Evolutionary conservation across 768 basidiomycete genomes (phyloP).

Genomic region (Boletus sp.): DNA sequence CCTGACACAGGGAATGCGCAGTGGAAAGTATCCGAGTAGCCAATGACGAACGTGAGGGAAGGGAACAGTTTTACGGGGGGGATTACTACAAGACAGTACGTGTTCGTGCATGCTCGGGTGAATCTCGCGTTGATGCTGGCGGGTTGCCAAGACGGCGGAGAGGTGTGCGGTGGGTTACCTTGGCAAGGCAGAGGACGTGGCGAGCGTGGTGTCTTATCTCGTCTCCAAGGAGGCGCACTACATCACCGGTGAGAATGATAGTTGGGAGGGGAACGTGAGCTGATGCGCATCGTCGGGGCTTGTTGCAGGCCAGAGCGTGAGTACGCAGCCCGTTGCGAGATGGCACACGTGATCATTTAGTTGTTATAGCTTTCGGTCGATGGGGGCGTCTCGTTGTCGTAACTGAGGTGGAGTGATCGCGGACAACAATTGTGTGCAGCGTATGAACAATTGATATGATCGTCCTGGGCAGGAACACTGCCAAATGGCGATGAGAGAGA

Average conservation of each 20-base stretch:
- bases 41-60: not conserved
- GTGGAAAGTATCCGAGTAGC: not conserved
- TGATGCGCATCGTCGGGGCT: too few species aligned
- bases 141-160: not conserved
- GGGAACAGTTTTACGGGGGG: not conserved
- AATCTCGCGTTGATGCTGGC: not conserved
- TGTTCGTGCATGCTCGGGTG: not conserved
- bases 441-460: not conserved
- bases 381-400: slow-evolving; percentile 14
- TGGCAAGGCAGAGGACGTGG: slow-evolving; percentile 20
- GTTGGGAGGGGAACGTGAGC: not conserved
- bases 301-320: not conserved
- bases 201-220: slow-evolving; percentile 30
- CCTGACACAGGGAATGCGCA: not conserved
- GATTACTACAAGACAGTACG: slow-evolving; percentile 2
- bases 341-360: slow-evolving; percentile 2
- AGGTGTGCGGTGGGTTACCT: slow-evolving; percentile 6
- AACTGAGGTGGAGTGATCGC: not conserved
- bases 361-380: slow-evolving; percentile 4
- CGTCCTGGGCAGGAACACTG: not conserved
- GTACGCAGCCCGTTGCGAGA: not conserved
- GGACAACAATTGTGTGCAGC: not conserved
- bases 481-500: slow-evolving; percentile 3
- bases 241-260: slow-evolving; percentile 23
- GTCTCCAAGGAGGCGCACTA: slow-evolving; percentile 28